These are phyloP conservation scores for Colletotrichum euphorbiae DNA, from an alignment of 2,329 filamentous ascomycete species.

Conservation along the genomic window DNA sequence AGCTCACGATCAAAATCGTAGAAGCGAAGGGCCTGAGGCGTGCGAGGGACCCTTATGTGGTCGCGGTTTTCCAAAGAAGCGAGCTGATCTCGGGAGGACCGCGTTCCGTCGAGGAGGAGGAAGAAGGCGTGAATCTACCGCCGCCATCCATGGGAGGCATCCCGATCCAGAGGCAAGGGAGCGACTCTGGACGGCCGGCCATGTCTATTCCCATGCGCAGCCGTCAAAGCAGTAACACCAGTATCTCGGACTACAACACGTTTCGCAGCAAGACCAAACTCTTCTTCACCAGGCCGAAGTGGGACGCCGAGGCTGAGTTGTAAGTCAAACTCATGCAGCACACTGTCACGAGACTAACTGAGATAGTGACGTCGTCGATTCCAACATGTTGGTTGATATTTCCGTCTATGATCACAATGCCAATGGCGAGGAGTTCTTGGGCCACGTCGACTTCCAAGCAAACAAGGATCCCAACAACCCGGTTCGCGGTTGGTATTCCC, in stretches of 20 bases:
- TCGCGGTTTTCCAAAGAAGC: slow-evolving; percentile 96
- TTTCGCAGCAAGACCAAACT: slow-evolving; percentile 69
- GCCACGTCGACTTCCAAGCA: slow-evolving; percentile 85
- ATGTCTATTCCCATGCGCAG: slow-evolving; percentile 98
- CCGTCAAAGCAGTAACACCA: slow-evolving; percentile 95
- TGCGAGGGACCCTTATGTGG: slow-evolving; percentile 91
- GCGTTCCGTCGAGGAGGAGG: slow-evolving; percentile 70
- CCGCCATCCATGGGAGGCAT: slow-evolving; percentile 66
- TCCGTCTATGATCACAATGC: slow-evolving; percentile 89
- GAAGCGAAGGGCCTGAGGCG: slow-evolving; percentile 86
- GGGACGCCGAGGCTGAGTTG: slow-evolving; percentile 97
- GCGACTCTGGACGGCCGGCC: slow-evolving; percentile 81
- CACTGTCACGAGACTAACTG: slow-evolving; percentile 17
- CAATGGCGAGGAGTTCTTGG: slow-evolving; percentile 89
- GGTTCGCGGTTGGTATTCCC: slow-evolving; percentile 85
- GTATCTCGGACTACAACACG: slow-evolving; percentile 74
- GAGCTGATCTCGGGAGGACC: slow-evolving; percentile 94
- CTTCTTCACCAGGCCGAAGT: slow-evolving; percentile 85
- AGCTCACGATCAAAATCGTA: slow-evolving; percentile 87
- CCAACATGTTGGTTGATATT: slow-evolving; percentile 89
- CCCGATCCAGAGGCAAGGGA: slow-evolving; percentile 76
- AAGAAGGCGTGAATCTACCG: slow-evolving; percentile 63
- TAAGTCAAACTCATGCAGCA: slow-evolving; percentile 60
- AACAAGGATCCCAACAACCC: slow-evolving; percentile 74
- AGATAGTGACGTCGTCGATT: slow-evolving; percentile 87